Base-by-base conservation (phyloP, 148 eudicot genomes). In the Cornus suecica region DNA sequence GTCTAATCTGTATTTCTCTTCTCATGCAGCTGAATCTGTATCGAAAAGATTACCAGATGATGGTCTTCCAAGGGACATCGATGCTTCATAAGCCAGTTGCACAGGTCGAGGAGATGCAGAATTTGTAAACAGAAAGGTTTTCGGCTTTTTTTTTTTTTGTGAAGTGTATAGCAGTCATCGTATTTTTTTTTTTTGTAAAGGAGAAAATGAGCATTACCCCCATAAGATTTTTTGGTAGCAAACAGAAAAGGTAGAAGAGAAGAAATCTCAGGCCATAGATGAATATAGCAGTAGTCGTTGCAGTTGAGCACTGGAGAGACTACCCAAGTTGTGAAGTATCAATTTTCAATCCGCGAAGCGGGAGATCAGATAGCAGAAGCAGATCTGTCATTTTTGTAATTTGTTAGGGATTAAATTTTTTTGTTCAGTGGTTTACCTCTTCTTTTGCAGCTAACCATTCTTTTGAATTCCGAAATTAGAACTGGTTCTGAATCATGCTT, bases 1-100 rank as follows among this genome's bases (percentile, higher is more conserved):
- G 61, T 32, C 26, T 31, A 29, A 41, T 67, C 28, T 58, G 25
- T 23, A 51, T 16, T 32, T 27, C 20, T 70, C 18, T 29, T 32
- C 13, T 45, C 56, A 23, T 70, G 80, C 98, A 92, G 98, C 78
- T 94, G 56, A 73, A 86, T 27, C 71, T 83, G 61, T 77, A 82
- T 70, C 79, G 72, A 29, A 80, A 54, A 70, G 63, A 72, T 34
- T 78, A 88, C 62, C 85, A 80, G 4, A 76, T 90, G 80, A 86
- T 92, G 92, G 65, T 80, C 8, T 94, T 94, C 68, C 89, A 88
- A 66, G 98, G 97, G 69, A 94, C 98, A 2, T 71, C 86, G 1
- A 83, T 92, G 84, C 86, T 94, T 77, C 85, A 81, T 11, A 94
- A 94, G 82, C 20, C 79, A 23, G 76, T 92, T 18, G 45, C 71